Evolutionary conservation across 2,329 filamentous ascomycete species (phyloP), one percentile per base, ranked within the genome.

Genomic region (Microdochium trichocladiopsis): DNA sequence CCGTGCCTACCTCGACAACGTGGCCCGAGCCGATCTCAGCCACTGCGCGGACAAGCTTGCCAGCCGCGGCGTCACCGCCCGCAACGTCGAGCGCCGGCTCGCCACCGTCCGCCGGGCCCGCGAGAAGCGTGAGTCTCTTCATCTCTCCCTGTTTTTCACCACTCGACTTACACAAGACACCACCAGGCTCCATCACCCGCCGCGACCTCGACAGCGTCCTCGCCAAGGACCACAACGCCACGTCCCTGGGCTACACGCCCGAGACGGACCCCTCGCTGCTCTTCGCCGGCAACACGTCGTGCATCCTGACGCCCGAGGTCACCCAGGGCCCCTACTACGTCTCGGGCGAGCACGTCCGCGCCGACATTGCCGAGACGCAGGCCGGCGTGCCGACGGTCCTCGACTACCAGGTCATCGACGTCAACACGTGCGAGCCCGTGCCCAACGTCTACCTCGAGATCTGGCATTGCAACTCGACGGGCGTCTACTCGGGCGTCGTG

Each of bases 261-360:
- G 54, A 63, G 53, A 60, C 64, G 1, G 61, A 63, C 18, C 57
- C 63, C 6, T 51, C 59, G 24, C 64, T 53, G 53, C 55, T 72
- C 5, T 72, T 72, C 55, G 60, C 61, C 3, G 64, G 63, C 41
- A 69, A 69, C 54, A 63, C 62, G 21, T 70, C 69, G n/a, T 78
- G 75, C 51, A 66, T 77, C 36, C 63, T 78, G 12, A 68, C 67
- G 3, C 71, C 73, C 0, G 74, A 78, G 55, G 71, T 71, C 24
- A 76, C 72, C 8, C 65, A 76, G 59, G 75, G 75, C 4, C 75
- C 76, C 23, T 78, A 77, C 65, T 78, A 72, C 55, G 71, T 77
- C 50, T 60, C 66, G 21, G 76, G 74, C 43, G 74, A 78, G 59
- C 67, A 68, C 52, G 62, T 78, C 51, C 72, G 76, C 47, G 36